Conservation (phyloP, 192 early-diverging fungal species). For the Backusella australiensis region DNA sequence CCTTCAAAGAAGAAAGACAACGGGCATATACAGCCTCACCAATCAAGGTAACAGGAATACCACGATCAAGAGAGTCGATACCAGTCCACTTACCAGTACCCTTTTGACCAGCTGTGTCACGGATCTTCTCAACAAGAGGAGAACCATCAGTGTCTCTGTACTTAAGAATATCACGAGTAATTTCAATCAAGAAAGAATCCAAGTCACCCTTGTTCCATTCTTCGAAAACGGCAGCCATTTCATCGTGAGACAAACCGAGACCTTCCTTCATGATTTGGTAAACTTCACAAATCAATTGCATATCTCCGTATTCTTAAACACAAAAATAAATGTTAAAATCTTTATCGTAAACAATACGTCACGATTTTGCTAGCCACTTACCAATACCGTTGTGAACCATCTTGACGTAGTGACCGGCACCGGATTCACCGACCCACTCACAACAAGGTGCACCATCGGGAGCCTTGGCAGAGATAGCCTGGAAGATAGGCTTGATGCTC, state of each 20-base stretch:
- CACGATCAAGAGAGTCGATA: slow-evolving; percentile 91
- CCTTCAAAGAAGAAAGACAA: slow-evolving; percentile 94
- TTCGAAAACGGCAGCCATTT: slow-evolving; percentile 86
- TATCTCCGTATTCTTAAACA: slow-evolving; percentile 86
- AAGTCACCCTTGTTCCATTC: slow-evolving; percentile 98
- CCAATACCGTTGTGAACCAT: slow-evolving; percentile 99
- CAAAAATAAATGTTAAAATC: slow-evolving; percentile 2
- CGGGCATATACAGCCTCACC: slow-evolving; percentile 98
- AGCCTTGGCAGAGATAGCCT: slow-evolving; percentile 90
- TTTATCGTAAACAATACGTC: not conserved
- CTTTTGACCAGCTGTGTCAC: slow-evolving; percentile 97
- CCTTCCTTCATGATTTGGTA: slow-evolving; percentile 93
- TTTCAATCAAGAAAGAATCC: slow-evolving; percentile 97
- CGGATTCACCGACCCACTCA: slow-evolving; percentile 98
- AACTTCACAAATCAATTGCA: slow-evolving; percentile 98
- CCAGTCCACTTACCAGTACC: slow-evolving; percentile 99
- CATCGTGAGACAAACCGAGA: slow-evolving; percentile 76
- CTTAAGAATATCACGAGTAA: slow-evolving; percentile 89
- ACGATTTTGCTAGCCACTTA: slow-evolving; percentile 11
- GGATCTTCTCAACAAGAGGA: slow-evolving; percentile 91
- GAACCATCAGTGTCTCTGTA: slow-evolving; percentile 90
- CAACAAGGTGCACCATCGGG: slow-evolving; percentile 89
- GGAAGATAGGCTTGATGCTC: slow-evolving; percentile 94
- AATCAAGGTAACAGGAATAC: slow-evolving; percentile 95
- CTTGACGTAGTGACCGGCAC: slow-evolving; percentile 99